Conservation (phyloP, 2,329 filamentous ascomycete genomes). For the Nemania sp. region DNA sequence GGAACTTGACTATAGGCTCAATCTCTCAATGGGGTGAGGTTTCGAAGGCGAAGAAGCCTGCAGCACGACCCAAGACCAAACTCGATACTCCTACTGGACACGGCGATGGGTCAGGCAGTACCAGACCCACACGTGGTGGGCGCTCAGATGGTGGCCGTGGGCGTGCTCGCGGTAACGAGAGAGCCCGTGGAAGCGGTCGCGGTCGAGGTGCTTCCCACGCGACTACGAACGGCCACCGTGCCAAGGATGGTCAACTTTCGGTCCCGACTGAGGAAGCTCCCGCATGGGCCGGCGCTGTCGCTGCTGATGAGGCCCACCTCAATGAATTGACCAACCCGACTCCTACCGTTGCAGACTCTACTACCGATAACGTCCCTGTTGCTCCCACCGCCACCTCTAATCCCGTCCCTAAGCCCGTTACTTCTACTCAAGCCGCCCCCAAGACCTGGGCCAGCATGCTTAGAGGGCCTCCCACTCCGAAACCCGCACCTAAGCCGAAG, state of each 20-base stretch:
- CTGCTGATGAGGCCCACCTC: conserved; percentile 44
- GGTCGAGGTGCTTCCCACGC: conserved; percentile 65
- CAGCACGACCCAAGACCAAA: conserved; percentile 72
- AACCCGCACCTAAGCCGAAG: conserved; percentile 61
- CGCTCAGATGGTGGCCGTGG: conserved; percentile 50
- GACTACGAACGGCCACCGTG: conserved; percentile 65
- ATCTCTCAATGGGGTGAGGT: conserved; percentile 87
- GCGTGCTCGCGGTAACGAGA: conserved; percentile 56
- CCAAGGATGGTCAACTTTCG: conserved; percentile 62
- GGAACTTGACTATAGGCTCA: conserved; percentile 57
- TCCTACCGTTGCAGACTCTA: conserved; percentile 25
- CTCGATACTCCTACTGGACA: conserved; percentile 58
- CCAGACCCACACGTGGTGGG: conserved; percentile 62
- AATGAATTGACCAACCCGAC: conserved; percentile 47
- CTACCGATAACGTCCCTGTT: conserved; percentile 46
- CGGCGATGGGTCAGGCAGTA: conserved; percentile 53
- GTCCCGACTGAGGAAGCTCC: conserved; percentile 72
- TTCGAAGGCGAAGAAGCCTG: conserved; percentile 77
- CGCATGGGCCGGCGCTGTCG: conserved; percentile 60
- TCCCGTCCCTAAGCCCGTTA: conserved; percentile 38
- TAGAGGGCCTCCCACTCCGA: conserved; percentile 61
- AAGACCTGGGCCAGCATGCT: conserved; percentile 81
- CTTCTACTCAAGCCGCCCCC: conserved; percentile 44
- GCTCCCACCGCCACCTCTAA: conserved; percentile 44
- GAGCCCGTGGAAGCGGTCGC: conserved; percentile 64